Percentiles rank a stretch among this genome's conserved stretches.
These are phyloP conservation scores for Meripilus lineatus DNA, from an alignment of 1,284 basidiomycete species.

Conservation along the genomic window DNA sequence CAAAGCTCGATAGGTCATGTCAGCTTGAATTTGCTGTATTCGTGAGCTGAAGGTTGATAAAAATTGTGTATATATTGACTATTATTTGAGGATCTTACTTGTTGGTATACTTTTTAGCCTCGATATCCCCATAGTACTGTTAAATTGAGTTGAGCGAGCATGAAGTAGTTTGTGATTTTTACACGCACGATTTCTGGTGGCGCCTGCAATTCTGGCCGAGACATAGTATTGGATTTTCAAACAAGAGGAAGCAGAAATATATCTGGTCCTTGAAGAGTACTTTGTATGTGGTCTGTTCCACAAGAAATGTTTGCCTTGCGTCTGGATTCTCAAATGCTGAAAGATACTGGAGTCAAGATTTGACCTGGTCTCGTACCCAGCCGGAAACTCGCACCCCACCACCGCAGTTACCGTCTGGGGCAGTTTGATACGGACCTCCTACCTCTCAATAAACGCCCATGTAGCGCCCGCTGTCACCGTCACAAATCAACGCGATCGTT, in stretches of 20 bases:
- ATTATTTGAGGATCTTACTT: conserved; percentile 55
- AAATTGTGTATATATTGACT: conserved; percentile 5
- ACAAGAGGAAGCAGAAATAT: no score
- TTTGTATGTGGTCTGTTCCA: no score
- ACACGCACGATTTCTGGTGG: conserved; percentile 90
- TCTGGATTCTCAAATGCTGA: no score
- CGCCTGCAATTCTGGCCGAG: conserved; percentile 91
- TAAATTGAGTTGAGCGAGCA: conserved; percentile 8
- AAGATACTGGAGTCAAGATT: no score
- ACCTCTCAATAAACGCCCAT: background rate
- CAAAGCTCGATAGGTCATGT: conserved; percentile 96
- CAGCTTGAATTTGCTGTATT: conserved; percentile 94
- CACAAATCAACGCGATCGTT: background rate
- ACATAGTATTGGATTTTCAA: no score
- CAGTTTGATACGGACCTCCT: background rate
- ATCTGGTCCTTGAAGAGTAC: no score
- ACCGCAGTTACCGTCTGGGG: conserved; percentile 1
- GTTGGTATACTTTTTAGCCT: conserved; percentile 95
- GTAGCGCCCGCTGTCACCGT: background rate
- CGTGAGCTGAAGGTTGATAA: conserved; percentile 69
- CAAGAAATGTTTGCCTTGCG: no score
- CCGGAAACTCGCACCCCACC: background rate
- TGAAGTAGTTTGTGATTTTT: conserved; percentile 5
- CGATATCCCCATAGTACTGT: conserved; percentile 94
- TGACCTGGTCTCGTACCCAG: conserved; percentile 2